Evolutionary conservation across 2,329 filamentous ascomycete genomes (phyloP), one percentile per base, ranked within the genome.

Genomic region (Alternaria infectoria): DNA sequence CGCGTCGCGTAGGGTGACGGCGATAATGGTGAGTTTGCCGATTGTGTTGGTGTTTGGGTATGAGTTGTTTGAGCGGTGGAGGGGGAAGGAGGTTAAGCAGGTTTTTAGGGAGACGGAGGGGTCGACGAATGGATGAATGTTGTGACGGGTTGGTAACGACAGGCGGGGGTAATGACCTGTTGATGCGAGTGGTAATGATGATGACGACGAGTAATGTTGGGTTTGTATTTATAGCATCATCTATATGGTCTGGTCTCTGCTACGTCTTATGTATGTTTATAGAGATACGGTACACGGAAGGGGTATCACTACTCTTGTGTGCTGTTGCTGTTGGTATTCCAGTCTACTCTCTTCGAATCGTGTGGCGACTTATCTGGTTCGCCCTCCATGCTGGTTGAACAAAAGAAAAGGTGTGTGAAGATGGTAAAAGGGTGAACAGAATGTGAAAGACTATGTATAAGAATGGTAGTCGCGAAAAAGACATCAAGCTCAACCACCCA

Each of bases 21-120:
- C 71, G 12, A 77, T 80, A 6, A 78, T 80, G 6, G 77, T 80
- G 9, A 75, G 73, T 10, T 59, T 79, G 30, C 79, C 79, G 2
- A 57, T 81, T 30, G 65, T 77, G 0, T 26, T 80, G 11, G 77
- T 81, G 21, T 66, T 74, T 30, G 72, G 77, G 19, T 78, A 66
- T 21, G 75, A 79, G 54, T 43, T 80, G 61, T 78, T 72, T 46
- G 57, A 69, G 45, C 63, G 77, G 59, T 71, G 69, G 72, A 60
- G 59, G 61, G 67, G 57, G 3, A 62, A 68, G 60, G 60, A 68
- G 52, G 69, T 71, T 6, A 36, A 49, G 52, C 59, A 46, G n/a
- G 26, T 32, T 21, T 47, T 30, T n/a, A 21, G 6, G 36, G 10
- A 15, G 19, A 15, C 10, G 11, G 30, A 25, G 13, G 30, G 30